phyloP scores from a whole-genome alignment of 257 asterid species.

The Solanum etuberosum region DNA sequence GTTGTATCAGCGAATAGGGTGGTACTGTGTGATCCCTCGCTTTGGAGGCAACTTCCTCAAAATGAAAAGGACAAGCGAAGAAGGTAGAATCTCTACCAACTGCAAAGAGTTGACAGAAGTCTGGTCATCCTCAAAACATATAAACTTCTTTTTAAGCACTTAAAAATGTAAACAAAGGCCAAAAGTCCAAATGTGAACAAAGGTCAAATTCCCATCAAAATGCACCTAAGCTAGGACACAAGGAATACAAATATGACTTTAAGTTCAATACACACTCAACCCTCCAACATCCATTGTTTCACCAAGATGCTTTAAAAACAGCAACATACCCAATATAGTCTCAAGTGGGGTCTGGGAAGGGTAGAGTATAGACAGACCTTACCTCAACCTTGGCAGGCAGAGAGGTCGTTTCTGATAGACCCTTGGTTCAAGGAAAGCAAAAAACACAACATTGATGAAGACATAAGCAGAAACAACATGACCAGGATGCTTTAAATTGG shows the following conservation, averaged over 20 bases:
- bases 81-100: constrained; percentile 86
- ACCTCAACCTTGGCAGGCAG: background rate
- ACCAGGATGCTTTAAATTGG: background rate
- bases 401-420: background rate
- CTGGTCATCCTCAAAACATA: background rate
- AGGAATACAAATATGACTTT: background rate
- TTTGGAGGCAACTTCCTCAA: constrained; percentile 94
- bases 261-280: background rate
- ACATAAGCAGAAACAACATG: background rate
- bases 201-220: background rate
- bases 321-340: too few relatives aligned
- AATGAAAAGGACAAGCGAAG: constrained; percentile 87
- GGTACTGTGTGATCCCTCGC: constrained; percentile 86
- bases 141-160: background rate
- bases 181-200: background rate
- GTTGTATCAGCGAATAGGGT: constrained; percentile 58
- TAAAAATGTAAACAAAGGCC: too few relatives aligned
- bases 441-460: background rate
- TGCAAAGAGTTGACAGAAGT: constrained; percentile 12
- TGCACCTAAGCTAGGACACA: background rate
- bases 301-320: too few relatives aligned
- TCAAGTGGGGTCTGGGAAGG: too few relatives aligned
- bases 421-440: background rate
- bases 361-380: too few relatives aligned
- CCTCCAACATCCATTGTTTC: background rate